Conservation (phyloP, 106 monocot genomes). For the Amphibolis antarctica region DNA sequence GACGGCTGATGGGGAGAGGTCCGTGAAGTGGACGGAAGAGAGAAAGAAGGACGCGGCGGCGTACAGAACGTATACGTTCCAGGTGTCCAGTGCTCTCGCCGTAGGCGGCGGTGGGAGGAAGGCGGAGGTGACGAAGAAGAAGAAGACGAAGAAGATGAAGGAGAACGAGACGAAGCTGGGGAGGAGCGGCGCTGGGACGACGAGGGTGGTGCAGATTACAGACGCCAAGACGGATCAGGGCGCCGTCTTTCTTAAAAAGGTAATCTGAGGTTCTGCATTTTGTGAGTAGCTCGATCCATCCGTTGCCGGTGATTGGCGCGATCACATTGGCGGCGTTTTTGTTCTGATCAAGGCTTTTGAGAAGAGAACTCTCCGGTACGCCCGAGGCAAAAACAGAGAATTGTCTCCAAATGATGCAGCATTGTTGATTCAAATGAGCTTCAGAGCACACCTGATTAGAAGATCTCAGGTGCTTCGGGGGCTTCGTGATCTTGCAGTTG, state of each 20-base stretch:
- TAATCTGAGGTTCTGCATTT: not conserved
- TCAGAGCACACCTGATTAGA: slow-evolving; percentile 50
- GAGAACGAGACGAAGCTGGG: not conserved
- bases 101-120: not conserved
- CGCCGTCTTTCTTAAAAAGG: slow-evolving; percentile 12
- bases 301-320: no score
- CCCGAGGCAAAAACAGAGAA: slow-evolving; percentile 73
- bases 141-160: no score
- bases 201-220: slow-evolving; percentile 22
- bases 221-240: slow-evolving; percentile 12
- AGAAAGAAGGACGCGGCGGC: slow-evolving; percentile 14
- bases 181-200: not conserved
- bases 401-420: slow-evolving; percentile 76
- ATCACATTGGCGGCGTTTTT: no score
- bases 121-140: slow-evolving; percentile 7
- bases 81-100: slow-evolving; percentile 15
- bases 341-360: slow-evolving; percentile 88
- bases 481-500: slow-evolving; percentile 79
- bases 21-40: slow-evolving; percentile 33
- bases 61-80: slow-evolving; percentile 22
- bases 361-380: slow-evolving; percentile 14
- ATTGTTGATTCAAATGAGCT: slow-evolving; percentile 61
- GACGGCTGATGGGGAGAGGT: slow-evolving; percentile 34
- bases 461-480: slow-evolving; percentile 60
- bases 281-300: no score